These are phyloP conservation scores for Tephrocybe sp. DNA, from an alignment of 768 basidiomycete species.

Conservation along the genomic window DNA sequence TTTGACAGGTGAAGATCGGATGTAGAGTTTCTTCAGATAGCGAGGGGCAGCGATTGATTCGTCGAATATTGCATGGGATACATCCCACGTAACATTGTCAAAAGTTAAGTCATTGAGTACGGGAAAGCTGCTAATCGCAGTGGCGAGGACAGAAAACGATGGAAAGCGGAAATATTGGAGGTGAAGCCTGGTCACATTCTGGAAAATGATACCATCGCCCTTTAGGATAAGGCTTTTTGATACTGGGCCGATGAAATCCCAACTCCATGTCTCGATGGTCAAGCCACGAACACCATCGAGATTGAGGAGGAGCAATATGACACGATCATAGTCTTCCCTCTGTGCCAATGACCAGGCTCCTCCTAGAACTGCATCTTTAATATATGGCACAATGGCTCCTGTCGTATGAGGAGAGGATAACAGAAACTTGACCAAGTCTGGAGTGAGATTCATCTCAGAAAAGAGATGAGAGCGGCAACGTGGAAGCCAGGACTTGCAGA, in stretches of 20 bases:
- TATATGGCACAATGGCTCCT: slow-evolving; percentile 24
- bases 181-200: slow-evolving; percentile 48
- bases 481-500: slow-evolving; percentile 32
- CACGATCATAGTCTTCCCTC: slow-evolving; percentile 14
- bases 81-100: slow-evolving; percentile 47
- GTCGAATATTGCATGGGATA: slow-evolving; percentile 19
- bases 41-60: not conserved
- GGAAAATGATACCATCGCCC: slow-evolving; percentile 38
- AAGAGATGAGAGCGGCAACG: slow-evolving; percentile 33
- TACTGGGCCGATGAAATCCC: slow-evolving; percentile 30
- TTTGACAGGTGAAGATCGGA: slow-evolving; percentile 24
- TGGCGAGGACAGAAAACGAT: slow-evolving; percentile 46
- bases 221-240: slow-evolving; percentile 32
- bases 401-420: slow-evolving; percentile 25
- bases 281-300: slow-evolving; percentile 20
- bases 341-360: slow-evolving; percentile 23
- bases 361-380: slow-evolving; percentile 28
- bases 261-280: slow-evolving; percentile 25
- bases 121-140: slow-evolving; percentile 48
- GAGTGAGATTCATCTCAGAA: slow-evolving; percentile 25
- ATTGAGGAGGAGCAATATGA: slow-evolving; percentile 19
- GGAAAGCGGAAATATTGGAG: slow-evolving; percentile 28
- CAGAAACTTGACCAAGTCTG: slow-evolving; percentile 25
- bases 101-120: slow-evolving; percentile 42
- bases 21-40: slow-evolving; percentile 35